Evolutionary conservation across 106 monocot species (phyloP), one percentile per base, ranked within the genome.

Genomic region (Platanthera zijinensis): DNA sequence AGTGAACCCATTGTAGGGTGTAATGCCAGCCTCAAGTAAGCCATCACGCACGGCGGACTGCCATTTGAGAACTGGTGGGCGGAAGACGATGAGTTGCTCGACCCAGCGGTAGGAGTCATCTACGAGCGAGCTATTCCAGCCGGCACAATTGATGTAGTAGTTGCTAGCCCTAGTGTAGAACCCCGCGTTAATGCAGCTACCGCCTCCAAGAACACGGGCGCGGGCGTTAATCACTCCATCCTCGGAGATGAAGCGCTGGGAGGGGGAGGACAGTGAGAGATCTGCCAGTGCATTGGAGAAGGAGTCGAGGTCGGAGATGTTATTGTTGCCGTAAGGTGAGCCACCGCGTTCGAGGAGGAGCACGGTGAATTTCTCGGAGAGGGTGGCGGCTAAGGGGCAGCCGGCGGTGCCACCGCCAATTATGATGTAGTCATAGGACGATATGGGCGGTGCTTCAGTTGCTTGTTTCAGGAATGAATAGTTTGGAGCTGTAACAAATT

Each of bases 31-130:
- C 69, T 85, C 81, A 2, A 91, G 80, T 0, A 95, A 87, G 54
- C 91, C 91, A 57, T 89, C 80, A 62, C 82, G 81, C 15, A 91
- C 62, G 7, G 94, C 94, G 3, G 75, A 52, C 72, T 95, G 94
- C 94, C 94, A 91, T 80, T 82, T 63, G 56, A 68, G 12, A 73
- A 81, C 46, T 52, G 73, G 76, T n/a, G 87, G 85, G 77, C 80
- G 69, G 75, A 80, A 76, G 14, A 78, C 85, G 66, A 85, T 76
- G 5, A 74, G 17, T 52, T 25, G 30, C 85, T 85, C 87, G 7
- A 88, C 88, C 89, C 89, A 92, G 32, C 45, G 10, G 69, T 90
- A 93, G 9, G 93, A 87, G 57, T 77, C 72, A 56, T 83, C 80
- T 17, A 82, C 90, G 18, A 85, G 69, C 45, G 3, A 6, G 6